Base-by-base conservation (phyloP, 805 yeast species). In the Tetrapisispora arboricola region DNA sequence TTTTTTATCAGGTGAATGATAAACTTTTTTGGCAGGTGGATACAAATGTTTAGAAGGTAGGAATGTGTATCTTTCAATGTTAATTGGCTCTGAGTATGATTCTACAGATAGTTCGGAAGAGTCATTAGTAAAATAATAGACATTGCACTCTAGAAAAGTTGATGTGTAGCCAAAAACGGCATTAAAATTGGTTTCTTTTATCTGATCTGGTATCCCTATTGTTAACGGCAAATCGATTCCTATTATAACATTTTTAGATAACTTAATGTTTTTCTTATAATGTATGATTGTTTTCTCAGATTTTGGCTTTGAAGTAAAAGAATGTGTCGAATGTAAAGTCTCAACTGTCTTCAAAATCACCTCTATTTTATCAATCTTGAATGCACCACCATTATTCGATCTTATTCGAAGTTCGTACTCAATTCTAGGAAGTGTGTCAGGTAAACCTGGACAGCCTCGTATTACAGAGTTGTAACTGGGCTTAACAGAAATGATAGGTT, bases 401-500 rank as follows among this genome's bases (percentile, higher is more conserved):
- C 84, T 63, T 15, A 78, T 55, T 46, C 76, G 75, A 13, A 79
- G 52, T 20, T 68, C 71, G 8, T 82, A 76, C 40, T 76, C 76
- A 3, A 78, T 62, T 22, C 83, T 67, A 2, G 85, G 84, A 37
- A 68, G 58, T 3, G 75, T 76, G 39, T 76, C 69, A 1, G 80
- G 75, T 1, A 79, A 75, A 0, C 86, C 86, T 0, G 85, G 84
- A 57, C 82, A 76, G 3, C 86, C 86, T 38, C 70, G 61, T 2
- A 79, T 75, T 0, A 75, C 61, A n/a, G 75, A 66, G 22, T 66
- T 63, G 36, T 71, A 72, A 29, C 76, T 68, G 3, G 80, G 73
- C 40, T 71, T 72, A 36, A 78, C 33, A 0, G 65, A 58, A 31
- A 62, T 53, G 3, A 60, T 54, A 4, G 66, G 66, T 34, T 49